Conservation (phyloP, 2,329 filamentous ascomycete genomes). For the Nigrospora oryzae region DNA sequence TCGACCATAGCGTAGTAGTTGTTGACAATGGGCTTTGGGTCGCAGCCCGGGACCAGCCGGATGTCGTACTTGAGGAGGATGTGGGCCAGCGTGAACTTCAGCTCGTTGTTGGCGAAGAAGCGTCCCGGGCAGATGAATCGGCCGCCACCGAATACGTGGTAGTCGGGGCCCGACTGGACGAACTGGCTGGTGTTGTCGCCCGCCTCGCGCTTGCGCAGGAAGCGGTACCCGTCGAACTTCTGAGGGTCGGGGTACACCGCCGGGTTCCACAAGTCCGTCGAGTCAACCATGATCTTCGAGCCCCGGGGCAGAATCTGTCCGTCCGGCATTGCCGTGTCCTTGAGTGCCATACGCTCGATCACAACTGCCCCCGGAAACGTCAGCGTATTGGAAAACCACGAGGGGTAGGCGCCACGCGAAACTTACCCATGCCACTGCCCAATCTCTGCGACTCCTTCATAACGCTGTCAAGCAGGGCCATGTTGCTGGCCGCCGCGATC, state of each 20-base stretch:
- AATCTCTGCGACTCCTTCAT: background rate
- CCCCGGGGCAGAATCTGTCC: background rate
- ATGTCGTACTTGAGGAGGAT: slow-evolving; percentile 19
- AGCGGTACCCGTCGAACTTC: background rate
- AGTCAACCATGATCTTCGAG: background rate
- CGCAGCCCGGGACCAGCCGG: background rate
- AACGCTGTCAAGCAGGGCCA: background rate
- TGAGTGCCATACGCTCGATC: background rate
- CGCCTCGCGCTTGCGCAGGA: background rate
- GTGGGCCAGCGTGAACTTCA: slow-evolving; percentile 17
- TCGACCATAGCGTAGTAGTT: background rate
- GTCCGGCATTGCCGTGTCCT: background rate
- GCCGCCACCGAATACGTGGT: background rate
- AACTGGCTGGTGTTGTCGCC: background rate
- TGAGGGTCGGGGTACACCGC: background rate
- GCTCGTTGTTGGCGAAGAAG: slow-evolving; percentile 18
- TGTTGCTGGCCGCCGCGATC: background rate
- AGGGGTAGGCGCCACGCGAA: background rate
- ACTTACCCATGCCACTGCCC: background rate
- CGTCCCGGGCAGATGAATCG: slow-evolving; percentile 9
- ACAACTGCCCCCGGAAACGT: background rate
- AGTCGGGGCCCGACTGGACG: background rate
- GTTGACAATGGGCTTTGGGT: background rate
- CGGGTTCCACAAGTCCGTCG: background rate
- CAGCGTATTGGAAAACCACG: background rate